These are phyloP conservation scores for Aureobasidium uvarum DNA, from an alignment of 2,329 filamentous ascomycete species.

Conservation along the genomic window DNA sequence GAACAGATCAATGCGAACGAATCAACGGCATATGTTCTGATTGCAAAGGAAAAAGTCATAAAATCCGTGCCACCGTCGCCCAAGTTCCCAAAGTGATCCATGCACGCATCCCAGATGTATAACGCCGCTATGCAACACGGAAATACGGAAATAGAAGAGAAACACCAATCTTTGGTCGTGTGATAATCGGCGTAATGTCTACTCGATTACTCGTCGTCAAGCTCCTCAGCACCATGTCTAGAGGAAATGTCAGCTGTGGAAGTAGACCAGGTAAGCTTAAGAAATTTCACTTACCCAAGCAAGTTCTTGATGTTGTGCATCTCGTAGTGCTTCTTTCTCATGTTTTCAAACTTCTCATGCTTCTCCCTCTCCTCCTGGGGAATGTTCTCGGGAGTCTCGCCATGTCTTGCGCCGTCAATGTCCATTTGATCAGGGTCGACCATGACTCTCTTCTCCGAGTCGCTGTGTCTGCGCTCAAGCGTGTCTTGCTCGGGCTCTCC, in stretches of 20 bases:
- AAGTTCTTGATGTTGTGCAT: conserved; percentile 92
- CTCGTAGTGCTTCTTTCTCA: conserved; percentile 96
- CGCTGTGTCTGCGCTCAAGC: conserved; percentile 40
- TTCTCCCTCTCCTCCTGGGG: conserved; percentile 77
- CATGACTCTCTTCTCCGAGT: conserved; percentile 73
- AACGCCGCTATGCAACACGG: conserved; percentile 27
- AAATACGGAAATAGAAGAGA: conserved; percentile 19
- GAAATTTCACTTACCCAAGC: conserved; percentile 61
- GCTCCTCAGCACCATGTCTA: conserved; percentile 45
- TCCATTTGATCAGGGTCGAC: conserved; percentile 52
- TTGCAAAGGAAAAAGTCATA: background rate
- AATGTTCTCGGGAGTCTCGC: conserved; percentile 56
- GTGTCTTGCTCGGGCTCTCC: conserved; percentile 75
- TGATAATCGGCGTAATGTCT: background rate
- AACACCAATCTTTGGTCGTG: conserved; percentile 16
- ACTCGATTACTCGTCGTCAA: conserved; percentile 39
- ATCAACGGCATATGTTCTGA: background rate
- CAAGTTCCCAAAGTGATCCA: background rate
- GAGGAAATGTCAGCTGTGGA: background rate
- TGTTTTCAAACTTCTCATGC: conserved; percentile 84
- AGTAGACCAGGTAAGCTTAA: background rate
- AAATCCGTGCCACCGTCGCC: conserved; percentile 13
- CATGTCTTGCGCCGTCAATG: conserved; percentile 52
- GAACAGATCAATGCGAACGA: too few relatives aligned
- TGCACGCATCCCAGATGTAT: conserved; percentile 20